These are phyloP conservation scores for Exobasidium cylindrosporum DNA, from an alignment of 1,284 basidiomycete genomes.

Conservation along the genomic window DNA sequence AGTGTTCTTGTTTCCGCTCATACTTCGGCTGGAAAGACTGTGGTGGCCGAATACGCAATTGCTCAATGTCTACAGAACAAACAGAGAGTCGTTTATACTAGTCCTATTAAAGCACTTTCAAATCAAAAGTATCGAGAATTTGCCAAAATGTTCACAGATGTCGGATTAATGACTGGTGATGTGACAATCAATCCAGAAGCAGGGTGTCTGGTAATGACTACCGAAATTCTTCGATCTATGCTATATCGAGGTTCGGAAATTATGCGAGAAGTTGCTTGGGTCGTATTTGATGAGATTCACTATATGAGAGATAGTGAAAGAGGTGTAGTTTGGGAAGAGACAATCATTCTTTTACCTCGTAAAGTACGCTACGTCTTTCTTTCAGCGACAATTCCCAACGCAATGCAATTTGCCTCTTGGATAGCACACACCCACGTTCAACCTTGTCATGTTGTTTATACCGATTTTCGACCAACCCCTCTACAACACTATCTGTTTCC, in stretches of 20 bases:
- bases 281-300: constrained; percentile 98
- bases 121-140: constrained; percentile 96
- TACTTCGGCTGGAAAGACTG: constrained; percentile 96
- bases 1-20: constrained; percentile 98
- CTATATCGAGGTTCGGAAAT: constrained; percentile 97
- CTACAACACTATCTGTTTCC: constrained; percentile 98
- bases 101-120: constrained; percentile 77
- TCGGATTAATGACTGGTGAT: constrained; percentile 98
- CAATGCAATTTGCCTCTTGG: constrained; percentile 99
- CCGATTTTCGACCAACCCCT: constrained; percentile 96
- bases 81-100: constrained; percentile 97
- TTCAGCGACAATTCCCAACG: constrained; percentile 99
- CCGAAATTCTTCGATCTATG: constrained; percentile 98
- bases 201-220: constrained; percentile 98
- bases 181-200: constrained; percentile 99
- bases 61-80: constrained; percentile 88
- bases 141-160: constrained; percentile 92
- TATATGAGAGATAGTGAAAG: constrained; percentile 95
- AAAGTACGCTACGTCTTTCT: constrained; percentile 96
- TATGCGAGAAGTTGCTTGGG: constrained; percentile 99
- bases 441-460: constrained; percentile 98
- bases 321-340: constrained; percentile 69
- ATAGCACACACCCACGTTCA: constrained; percentile 95
- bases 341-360: constrained; percentile 94
- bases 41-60: constrained; percentile 98